Evolutionary conservation across 2,329 filamentous ascomycete genomes (phyloP).

Genomic region (Calonectria naviculata): DNA sequence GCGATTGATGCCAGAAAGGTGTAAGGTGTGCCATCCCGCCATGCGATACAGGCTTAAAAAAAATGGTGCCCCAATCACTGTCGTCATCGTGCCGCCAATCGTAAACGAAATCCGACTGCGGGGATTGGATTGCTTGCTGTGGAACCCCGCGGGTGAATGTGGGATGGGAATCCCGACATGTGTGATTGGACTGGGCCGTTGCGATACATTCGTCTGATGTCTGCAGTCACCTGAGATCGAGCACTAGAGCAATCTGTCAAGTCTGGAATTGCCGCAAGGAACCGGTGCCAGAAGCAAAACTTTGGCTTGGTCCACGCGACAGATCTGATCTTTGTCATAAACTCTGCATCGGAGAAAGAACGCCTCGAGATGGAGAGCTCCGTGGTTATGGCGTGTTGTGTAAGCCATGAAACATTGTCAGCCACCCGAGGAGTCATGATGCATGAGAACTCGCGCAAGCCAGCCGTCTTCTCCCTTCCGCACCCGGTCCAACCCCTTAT

Average conservation of each 20-base stretch:
- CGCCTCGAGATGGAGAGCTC: conserved; percentile 6
- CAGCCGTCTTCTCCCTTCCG: neutral
- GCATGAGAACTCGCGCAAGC: neutral
- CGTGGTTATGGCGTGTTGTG: conserved; percentile 15
- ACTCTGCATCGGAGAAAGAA: neutral
- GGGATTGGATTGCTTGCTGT: conserved; percentile 16
- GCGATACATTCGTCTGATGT: conserved; percentile 11
- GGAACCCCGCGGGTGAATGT: conserved; percentile 12
- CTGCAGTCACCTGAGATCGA: conserved; percentile 15
- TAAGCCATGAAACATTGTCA: neutral
- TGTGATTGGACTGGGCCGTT: conserved; percentile 21
- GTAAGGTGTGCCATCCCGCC: neutral
- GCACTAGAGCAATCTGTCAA: conserved; percentile 3
- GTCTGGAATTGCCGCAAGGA: conserved; percentile 8
- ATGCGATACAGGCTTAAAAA: neutral
- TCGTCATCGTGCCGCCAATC: conserved; percentile 25
- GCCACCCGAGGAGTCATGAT: conserved; percentile 9
- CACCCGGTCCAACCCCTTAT: neutral
- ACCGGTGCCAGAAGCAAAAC: conserved; percentile 5
- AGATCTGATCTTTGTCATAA: conserved; percentile 16
- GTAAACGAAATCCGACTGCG: conserved; percentile 23
- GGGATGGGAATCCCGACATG: conserved; percentile 3
- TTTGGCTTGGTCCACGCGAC: neutral
- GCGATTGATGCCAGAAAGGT: neutral
- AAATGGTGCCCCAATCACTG: conserved; percentile 10